A percentile compares a stretch with the other conserved stretches of the same genome.
Evolutionary conservation across 2,329 filamentous ascomycete genomes (phyloP).

Genomic region (Cytospora mali): DNA sequence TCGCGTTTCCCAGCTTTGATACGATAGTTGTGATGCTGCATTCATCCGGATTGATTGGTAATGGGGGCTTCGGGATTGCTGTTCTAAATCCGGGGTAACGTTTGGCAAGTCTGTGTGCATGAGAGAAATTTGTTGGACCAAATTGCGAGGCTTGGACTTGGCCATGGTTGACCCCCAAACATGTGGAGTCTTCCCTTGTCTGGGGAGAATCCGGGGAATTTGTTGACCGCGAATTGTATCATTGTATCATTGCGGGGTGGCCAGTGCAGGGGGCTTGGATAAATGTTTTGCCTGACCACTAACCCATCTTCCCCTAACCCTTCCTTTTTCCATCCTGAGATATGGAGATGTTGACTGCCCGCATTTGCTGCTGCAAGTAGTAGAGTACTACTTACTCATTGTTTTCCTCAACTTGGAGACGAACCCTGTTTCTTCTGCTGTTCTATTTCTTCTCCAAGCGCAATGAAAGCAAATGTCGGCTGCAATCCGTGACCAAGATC

Average conservation of each 20-base stretch:
- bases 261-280: neutral
- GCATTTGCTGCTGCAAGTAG: neutral
- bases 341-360: neutral
- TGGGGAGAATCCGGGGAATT: slow-evolving; percentile 20
- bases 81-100: neutral
- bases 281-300: neutral
- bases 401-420: neutral
- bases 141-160: neutral
- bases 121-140: neutral
- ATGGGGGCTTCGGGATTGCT: neutral
- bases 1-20: slow-evolving; percentile 3
- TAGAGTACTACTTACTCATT: neutral
- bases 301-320: neutral
- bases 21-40: neutral
- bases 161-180: neutral
- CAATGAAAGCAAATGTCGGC: neutral
- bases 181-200: neutral
- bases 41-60: slow-evolving; percentile 2
- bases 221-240: neutral
- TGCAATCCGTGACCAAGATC: neutral
- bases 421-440: neutral
- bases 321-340: neutral
- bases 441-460: neutral
- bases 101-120: neutral
- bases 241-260: neutral